Evolutionary conservation across 805 yeast species (phyloP).

Genomic region (Candida boleticola): DNA sequence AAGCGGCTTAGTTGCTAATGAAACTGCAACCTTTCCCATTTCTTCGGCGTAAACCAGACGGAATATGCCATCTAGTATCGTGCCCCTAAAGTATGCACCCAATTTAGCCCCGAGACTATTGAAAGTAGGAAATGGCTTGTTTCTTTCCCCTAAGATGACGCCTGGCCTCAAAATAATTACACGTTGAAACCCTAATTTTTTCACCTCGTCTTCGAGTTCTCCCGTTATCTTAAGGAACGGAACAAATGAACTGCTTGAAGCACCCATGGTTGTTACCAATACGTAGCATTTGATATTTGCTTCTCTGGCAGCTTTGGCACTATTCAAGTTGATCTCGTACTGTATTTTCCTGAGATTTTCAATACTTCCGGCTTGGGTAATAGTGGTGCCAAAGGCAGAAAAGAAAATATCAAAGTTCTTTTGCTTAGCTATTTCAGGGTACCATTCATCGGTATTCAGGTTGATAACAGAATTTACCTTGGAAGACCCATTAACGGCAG

Average conservation of each 20-base stretch:
- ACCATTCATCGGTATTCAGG: slow-evolving; percentile 56
- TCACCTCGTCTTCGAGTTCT: slow-evolving; percentile 65
- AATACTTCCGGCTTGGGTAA: slow-evolving; percentile 68
- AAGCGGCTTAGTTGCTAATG: slow-evolving; percentile 28
- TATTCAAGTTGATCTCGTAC: slow-evolving; percentile 62
- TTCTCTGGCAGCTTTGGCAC: slow-evolving; percentile 72
- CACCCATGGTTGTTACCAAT: slow-evolving; percentile 66
- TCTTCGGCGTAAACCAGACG: slow-evolving; percentile 60
- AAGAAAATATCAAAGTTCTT: slow-evolving; percentile 45
- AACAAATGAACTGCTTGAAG: slow-evolving; percentile 53
- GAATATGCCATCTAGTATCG: background rate
- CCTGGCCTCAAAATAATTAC: slow-evolving; percentile 83
- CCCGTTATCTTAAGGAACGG: slow-evolving; percentile 73
- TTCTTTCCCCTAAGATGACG: slow-evolving; percentile 62
- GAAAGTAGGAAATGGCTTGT: slow-evolving; percentile 34
- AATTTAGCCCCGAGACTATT: slow-evolving; percentile 30
- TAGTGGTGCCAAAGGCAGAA: slow-evolving; percentile 75
- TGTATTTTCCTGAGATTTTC: slow-evolving; percentile 71
- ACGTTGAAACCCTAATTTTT: slow-evolving; percentile 61
- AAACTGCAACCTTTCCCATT: slow-evolving; percentile 57
- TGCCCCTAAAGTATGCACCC: background rate
- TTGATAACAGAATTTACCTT: slow-evolving; percentile 36
- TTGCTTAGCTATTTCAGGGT: slow-evolving; percentile 29
- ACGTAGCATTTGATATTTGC: slow-evolving; percentile 68
- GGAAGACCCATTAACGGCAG: slow-evolving; percentile 24